Evolutionary conservation across 2,329 filamentous ascomycete species (phyloP), one percentile per base, ranked within the genome.

Genomic region (Aspergillus latus): DNA sequence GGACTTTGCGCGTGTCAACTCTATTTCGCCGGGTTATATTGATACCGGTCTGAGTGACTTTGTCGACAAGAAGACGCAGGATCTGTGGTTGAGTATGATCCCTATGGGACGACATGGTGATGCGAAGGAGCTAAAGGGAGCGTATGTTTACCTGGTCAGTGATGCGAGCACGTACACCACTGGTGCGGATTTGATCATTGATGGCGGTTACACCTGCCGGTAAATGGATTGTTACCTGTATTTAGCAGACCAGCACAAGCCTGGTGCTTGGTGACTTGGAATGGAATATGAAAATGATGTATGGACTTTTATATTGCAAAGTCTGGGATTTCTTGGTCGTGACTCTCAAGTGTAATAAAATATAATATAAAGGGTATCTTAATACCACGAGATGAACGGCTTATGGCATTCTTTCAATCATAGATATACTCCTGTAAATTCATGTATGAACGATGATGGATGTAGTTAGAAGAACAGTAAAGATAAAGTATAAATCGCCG

Each of bases 1-100:
- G 57, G 84, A 85, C 71, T 88, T 88, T 71, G 85, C 85, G 46
- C 82, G 85, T 64, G 85, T 87, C 66, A 88, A 88, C 78, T 82
- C 78, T 71, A 84, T 88, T 72, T 87, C 84, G 3, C 85, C 85
- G 5, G 85, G 85, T 52, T 88, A 87, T 75, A 87, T 88, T 66
- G 84, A 86, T 72, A 88, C 85, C 21, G 85, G 84, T 59, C 76
- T 87, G 51, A 84, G 82, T 59, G 84, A 88, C 73, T 88, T 88
- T 66, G 83, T 87, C 34, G 78, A 80, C 56, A 70, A 84, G 76
- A 73, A 84, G 60, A 76, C 74, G 1, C 81, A 85, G 75, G 71
- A 83, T 59, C 68, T 85, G 53, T 85, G 83, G 83, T 76, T 80
- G 68, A 78, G 73, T 26, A 84, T 84, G 82, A 84, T 84, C 60